phyloP scores from a whole-genome alignment of 768 basidiomycete species.

The Agrocybe praecox region DNA sequence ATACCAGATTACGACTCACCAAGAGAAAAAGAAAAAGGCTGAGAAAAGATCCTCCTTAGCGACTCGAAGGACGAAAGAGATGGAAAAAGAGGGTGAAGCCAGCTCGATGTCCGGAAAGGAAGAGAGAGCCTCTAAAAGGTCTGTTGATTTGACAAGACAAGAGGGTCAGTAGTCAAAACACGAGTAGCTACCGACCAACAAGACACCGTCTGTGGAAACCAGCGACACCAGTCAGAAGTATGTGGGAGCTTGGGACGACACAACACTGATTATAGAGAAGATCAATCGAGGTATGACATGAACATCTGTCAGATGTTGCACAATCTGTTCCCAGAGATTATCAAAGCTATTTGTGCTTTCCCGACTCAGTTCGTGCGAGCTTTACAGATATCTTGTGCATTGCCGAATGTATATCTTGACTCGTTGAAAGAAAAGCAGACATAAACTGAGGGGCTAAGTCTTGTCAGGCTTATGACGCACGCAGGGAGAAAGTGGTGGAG shows the following conservation, averaged over 20 bases:
- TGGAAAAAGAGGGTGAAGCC: constrained; percentile 4
- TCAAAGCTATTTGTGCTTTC: neutral
- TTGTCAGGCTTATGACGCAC: no score
- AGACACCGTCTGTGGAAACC: neutral
- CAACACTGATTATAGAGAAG: neutral
- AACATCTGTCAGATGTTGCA: neutral
- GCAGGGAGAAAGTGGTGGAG: no score
- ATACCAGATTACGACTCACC: neutral
- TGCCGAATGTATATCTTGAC: no score
- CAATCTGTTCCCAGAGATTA: neutral
- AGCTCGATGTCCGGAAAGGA: neutral
- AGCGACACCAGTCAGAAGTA: neutral
- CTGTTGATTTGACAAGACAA: neutral
- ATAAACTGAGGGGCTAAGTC: no score
- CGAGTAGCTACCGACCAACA: neutral
- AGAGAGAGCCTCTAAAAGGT: neutral
- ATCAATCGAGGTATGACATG: neutral
- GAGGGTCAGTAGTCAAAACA: neutral
- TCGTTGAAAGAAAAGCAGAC: no score
- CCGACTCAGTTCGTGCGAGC: neutral
- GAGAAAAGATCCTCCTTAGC: neutral
- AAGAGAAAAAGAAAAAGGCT: neutral
- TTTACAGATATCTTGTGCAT: neutral
- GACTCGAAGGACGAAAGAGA: neutral
- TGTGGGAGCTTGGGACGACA: neutral